Conservation (phyloP, 495 filamentous ascomycete genomes). For the Neurospora sp. region DNA sequence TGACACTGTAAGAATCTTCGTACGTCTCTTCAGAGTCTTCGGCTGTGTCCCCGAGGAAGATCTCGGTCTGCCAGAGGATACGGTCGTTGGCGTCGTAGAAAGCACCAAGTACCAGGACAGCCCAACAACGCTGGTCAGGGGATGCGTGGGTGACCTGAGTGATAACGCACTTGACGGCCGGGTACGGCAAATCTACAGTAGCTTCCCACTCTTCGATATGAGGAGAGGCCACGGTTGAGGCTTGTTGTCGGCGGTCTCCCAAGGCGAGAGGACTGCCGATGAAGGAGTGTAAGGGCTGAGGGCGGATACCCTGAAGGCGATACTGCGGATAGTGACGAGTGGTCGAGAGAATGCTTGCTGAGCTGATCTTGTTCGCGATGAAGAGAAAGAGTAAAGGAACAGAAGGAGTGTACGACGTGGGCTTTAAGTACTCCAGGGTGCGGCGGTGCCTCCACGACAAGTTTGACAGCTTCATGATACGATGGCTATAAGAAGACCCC, state of each 20-base stretch:
- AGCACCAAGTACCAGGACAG: slow-evolving; percentile 20
- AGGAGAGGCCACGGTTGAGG: neutral
- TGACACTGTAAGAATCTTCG: neutral
- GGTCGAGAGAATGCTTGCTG: neutral
- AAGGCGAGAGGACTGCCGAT: neutral
- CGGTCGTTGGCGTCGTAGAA: slow-evolving; percentile 1
- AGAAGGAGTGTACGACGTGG: neutral
- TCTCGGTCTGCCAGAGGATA: neutral
- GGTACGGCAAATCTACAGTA: slow-evolving; percentile 11
- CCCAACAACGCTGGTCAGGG: slow-evolving; percentile 11
- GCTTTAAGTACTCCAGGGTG: neutral
- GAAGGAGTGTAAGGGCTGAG: neutral
- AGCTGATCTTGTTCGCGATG: neutral
- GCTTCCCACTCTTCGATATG: neutral
- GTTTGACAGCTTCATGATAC: neutral
- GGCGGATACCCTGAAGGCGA: neutral
- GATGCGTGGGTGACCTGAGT: neutral
- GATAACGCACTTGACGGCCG: slow-evolving; percentile 21
- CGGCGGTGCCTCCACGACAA: neutral
- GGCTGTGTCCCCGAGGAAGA: neutral
- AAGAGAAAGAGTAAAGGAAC: neutral
- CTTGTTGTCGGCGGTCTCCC: neutral
- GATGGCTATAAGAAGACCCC: neutral
- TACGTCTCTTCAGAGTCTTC: neutral
- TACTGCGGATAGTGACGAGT: neutral